A percentile compares a stretch with the other conserved stretches of the same genome.
Evolutionary conservation across 305 asterid genomes (phyloP).

Genomic region (Fraxinus velutina): DNA sequence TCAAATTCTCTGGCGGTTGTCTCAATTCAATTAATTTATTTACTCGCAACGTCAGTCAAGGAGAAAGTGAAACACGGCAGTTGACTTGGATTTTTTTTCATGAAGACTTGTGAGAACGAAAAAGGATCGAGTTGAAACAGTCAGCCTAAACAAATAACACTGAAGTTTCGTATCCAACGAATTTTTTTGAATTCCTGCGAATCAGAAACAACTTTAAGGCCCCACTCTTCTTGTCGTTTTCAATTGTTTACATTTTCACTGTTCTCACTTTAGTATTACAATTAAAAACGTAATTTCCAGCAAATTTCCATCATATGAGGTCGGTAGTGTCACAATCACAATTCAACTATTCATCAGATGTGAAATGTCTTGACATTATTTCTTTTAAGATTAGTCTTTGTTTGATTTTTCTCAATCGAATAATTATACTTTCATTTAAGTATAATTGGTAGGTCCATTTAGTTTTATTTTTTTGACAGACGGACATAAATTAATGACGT

Average conservation of each 20-base stretch:
- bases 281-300: too few relatives aligned
- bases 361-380: too few relatives aligned
- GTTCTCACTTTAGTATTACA: too few relatives aligned
- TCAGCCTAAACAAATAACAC: constrained; percentile 7
- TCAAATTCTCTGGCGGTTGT: background rate
- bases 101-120: constrained; percentile 16
- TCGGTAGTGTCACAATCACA: background rate
- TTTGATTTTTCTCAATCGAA: too few relatives aligned
- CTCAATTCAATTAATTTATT: background rate
- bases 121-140: constrained; percentile 11
- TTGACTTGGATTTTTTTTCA: constrained; percentile 26
- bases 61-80: constrained; percentile 20
- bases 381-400: too few relatives aligned
- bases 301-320: background rate
- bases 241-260: background rate
- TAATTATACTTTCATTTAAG: too few relatives aligned
- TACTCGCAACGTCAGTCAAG: background rate
- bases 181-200: background rate
- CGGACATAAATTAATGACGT: too few relatives aligned
- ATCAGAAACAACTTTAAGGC: background rate
- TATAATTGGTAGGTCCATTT: too few relatives aligned
- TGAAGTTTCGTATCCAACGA: too few relatives aligned
- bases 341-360: background rate
- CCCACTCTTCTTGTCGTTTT: background rate
- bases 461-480: too few relatives aligned